Evolutionary conservation across 768 basidiomycete species (phyloP).

Genomic region (Tricholoma terreum): DNA sequence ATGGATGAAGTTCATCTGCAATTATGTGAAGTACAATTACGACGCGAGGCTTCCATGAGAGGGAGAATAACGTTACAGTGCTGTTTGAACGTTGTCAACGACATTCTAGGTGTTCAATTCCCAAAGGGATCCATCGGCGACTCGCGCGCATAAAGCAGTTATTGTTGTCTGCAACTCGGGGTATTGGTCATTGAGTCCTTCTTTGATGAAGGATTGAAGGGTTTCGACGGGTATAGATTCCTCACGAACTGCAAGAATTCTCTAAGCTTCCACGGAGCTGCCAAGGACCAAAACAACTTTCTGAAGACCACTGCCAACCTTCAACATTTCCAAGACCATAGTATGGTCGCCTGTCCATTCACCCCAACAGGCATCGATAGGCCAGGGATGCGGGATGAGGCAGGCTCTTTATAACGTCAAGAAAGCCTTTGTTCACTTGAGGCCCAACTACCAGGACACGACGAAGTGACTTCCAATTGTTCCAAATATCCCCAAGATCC

Average conservation of each 20-base stretch:
- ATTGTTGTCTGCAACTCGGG: not conserved
- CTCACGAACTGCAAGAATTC: not conserved
- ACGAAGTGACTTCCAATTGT: conserved; percentile 9
- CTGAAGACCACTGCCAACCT: not conserved
- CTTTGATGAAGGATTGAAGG: not conserved
- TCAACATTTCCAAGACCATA: not conserved
- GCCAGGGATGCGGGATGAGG: conserved; percentile 10
- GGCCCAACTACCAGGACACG: conserved; percentile 13
- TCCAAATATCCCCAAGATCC: conserved; percentile 7
- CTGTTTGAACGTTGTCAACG: not conserved
- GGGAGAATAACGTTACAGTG: not conserved
- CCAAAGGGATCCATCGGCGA: not conserved
- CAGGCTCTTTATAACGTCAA: conserved; percentile 2
- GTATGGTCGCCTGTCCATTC: conserved; percentile 6
- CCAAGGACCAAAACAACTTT: not conserved
- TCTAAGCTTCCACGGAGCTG: not conserved
- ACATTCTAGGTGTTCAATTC: not conserved
- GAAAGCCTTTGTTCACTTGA: conserved; percentile 10
- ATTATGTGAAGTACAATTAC: not conserved
- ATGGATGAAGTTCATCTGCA: too few species aligned
- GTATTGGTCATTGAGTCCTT: not conserved
- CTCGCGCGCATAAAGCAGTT: not conserved
- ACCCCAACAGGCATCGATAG: conserved; percentile 16
- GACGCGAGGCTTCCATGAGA: not conserved
- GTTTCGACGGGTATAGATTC: not conserved